These are phyloP conservation scores for Phytophthora sp. DNA, from an alignment of 352 stramenopile species.

Conservation along the genomic window DNA sequence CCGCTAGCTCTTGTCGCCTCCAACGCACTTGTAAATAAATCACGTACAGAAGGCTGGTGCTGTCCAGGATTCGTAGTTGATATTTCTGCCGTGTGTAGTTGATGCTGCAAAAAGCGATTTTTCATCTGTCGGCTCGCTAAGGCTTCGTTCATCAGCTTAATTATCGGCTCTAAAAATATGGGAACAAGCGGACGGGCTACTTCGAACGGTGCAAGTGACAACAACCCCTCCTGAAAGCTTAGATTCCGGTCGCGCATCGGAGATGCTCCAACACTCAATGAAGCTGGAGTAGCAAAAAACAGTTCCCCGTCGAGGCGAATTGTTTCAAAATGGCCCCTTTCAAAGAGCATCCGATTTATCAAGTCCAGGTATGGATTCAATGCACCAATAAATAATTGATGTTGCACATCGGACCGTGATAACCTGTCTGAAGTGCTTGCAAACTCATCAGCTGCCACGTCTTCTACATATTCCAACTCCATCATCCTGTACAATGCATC, in stretches of 20 bases:
- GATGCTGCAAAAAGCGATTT: conserved; percentile 59
- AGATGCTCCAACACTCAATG: conserved; percentile 10
- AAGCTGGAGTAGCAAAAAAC: conserved; percentile 50
- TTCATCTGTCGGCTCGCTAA: conserved; percentile 71
- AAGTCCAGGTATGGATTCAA: conserved; percentile 59
- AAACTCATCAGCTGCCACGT: conserved; percentile 10
- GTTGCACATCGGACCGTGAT: conserved; percentile 51
- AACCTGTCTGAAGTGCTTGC: conserved; percentile 6
- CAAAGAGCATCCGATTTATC: conserved; percentile 58
- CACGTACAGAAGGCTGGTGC: conserved; percentile 2
- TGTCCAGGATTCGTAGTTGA: conserved; percentile 1
- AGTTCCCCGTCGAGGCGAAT: conserved; percentile 54
- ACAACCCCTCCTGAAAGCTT: conserved; percentile 50
- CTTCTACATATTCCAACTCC: conserved; percentile 46
- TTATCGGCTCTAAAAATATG: conserved; percentile 44
- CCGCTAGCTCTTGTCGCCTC: conserved; percentile 6
- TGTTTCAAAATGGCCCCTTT: conserved; percentile 42
- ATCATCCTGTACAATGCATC: conserved; percentile 51
- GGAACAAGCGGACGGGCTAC: conserved; percentile 44
- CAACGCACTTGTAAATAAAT: conserved; percentile 22
- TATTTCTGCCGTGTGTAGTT: conserved; percentile 9
- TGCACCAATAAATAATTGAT: conserved; percentile 49
- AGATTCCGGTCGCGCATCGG: conserved; percentile 25
- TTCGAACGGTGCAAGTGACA: conserved; percentile 51
- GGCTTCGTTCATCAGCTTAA: conserved; percentile 46